Evolutionary conservation across 768 basidiomycete species (phyloP), one percentile per base, ranked within the genome.

Genomic region (Strobilomyces dryophilus): DNA sequence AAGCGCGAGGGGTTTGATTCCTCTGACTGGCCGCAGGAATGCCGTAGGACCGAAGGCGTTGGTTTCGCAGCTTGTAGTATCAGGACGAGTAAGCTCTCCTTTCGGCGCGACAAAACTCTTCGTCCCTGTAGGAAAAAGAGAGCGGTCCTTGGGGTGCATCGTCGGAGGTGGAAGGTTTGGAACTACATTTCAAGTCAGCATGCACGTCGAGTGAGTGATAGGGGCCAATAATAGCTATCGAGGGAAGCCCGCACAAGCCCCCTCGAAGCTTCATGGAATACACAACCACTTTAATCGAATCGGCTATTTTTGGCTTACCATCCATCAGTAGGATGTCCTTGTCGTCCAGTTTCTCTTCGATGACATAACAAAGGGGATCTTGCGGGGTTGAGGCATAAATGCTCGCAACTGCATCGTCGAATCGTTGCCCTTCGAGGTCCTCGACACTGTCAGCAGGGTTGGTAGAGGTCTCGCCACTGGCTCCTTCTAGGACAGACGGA

Each of bases 291-390:
- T 51, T 51, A 51, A 60, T 57, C 20, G 42, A 51, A 51, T 27
- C 20, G 24, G 45, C n/a, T 51, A 52, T 56, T 52, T 41, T 52
- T 56, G 7, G 55, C 67, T 61, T 52, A 84, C 85, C 80, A 46
- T 84, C 81, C 81, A 86, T 84, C 21, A 85, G 61, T 52, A 76
- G 56, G 45, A 70, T 63, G 8, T 74, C 72, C 46, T 73, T 76
- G 24, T 81, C 80, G 52, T 84, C 79, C 11, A 87, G 56, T 50
- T 66, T 74, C 57, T 86, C 86, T 44, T 78, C 72, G 57, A 83
- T 63, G 26, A 89, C 79, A 41, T 76, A 60, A 15, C 44, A 50
- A 35, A 67, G 42, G 20, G 66, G 62, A 45, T 67, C 66, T 35
- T 60, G 57, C 12, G 61, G 54, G 4, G 57, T 52, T 27, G 60